A percentile compares a stretch with the other conserved stretches of the same genome.
These are phyloP conservation scores for Tetrahymena malaccensis DNA, from an alignment of 73 alveolate genomes.

Conservation along the genomic window DNA sequence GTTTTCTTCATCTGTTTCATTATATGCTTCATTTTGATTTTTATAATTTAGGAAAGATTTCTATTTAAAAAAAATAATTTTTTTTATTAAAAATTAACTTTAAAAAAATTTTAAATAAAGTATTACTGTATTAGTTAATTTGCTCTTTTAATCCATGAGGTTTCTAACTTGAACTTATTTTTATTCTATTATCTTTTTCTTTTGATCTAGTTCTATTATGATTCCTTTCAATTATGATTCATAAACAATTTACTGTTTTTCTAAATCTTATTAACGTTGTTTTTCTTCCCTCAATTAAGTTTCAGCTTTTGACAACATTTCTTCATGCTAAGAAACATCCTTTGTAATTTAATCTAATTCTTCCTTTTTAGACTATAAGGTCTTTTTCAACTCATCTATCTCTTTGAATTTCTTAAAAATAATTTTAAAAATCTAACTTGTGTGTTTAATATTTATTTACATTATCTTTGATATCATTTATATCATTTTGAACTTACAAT, in stretches of 20 bases:
- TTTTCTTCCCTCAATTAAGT: not conserved
- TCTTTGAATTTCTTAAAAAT: not conserved
- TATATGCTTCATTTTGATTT: not conserved
- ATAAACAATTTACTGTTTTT: not conserved
- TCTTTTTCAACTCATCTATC: not conserved
- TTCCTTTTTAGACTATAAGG: not conserved
- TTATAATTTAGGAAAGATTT: not conserved
- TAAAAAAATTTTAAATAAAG: not conserved
- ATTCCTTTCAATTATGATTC: not conserved
- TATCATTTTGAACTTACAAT: not conserved
- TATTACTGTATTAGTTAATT: not conserved
- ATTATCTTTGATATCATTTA: not conserved
- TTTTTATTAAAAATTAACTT: not conserved
- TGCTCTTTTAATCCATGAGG: not conserved
- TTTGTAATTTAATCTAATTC: not conserved
- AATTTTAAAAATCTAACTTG: too few species aligned
- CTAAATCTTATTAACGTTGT: not conserved
- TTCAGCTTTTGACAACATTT: not conserved
- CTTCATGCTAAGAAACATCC: not conserved
- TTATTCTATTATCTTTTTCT: not conserved
- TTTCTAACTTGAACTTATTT: not conserved
- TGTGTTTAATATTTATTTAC: not conserved
- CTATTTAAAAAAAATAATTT: not conserved
- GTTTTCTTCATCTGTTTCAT: not conserved
- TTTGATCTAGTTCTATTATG: not conserved